phyloP scores from a whole-genome alignment of 805 yeast genomes.

The Suhomyces canberraensis region DNA sequence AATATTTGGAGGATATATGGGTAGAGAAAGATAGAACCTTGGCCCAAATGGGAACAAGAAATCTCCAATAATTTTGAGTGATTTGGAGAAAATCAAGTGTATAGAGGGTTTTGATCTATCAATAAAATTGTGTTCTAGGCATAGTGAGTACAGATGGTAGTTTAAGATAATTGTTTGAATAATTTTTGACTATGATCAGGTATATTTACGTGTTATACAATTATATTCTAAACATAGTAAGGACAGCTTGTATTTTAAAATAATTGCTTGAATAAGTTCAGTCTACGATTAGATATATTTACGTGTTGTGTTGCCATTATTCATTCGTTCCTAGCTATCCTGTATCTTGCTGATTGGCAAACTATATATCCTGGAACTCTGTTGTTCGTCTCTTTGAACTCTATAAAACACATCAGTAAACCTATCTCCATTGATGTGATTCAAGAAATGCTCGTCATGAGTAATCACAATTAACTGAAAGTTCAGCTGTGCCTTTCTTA shows the following conservation, averaged over 20 bases:
- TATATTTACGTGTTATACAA: no score
- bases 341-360: slow-evolving; percentile 40
- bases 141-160: no score
- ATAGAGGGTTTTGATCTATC: neutral
- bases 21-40: slow-evolving; percentile 55
- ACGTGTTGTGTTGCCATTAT: no score
- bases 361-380: slow-evolving; percentile 68
- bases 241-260: no score
- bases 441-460: slow-evolving; percentile 89
- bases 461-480: slow-evolving; percentile 95
- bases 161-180: no score
- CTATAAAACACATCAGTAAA: slow-evolving; percentile 86
- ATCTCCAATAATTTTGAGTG: no score
- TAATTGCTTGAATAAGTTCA: neutral
- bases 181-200: neutral
- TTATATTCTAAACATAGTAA: no score
- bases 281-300: no score
- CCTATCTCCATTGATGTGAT: slow-evolving; percentile 77
- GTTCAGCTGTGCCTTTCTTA: slow-evolving; percentile 74
- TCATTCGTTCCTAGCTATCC: slow-evolving; percentile 19
- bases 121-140: neutral
- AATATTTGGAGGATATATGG: slow-evolving; percentile 79
- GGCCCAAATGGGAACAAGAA: neutral
- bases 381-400: slow-evolving; percentile 75
- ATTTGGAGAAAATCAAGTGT: no score